phyloP scores from a whole-genome alignment of 306 rosid genomes.

The barrel medic (Medicago truncatula) region MtrunA17r5.0-ANR NC_053044.1:32287501-32288000 shows the following conservation, averaged over 20 bases:
- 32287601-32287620: not conserved
- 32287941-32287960: no score
- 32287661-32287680: conserved; percentile 62
- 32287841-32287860: conserved; percentile 48
- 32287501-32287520: not conserved
- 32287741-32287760: conserved; percentile 51
- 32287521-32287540: conserved; percentile 1
- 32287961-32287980: no score
- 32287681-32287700: conserved; percentile 64
- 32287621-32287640: conserved; percentile 5
- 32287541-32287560: not conserved
- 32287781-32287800: conserved; percentile 46
- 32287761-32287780: conserved; percentile 41
- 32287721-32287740: conserved; percentile 52
- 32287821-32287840: conserved; percentile 75
- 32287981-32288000: no score
- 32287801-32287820: conserved; percentile 53
- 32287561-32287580: no score
- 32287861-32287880: conserved; percentile 71
- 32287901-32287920: no score
- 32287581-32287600: not conserved
- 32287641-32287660: conserved; percentile 21
- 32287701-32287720: conserved; percentile 58
- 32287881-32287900: no score
- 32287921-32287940: no score